Base-by-base conservation (phyloP, 2,329 filamentous ascomycete genomes). In the Phaeosphaeria sp. region DNA sequence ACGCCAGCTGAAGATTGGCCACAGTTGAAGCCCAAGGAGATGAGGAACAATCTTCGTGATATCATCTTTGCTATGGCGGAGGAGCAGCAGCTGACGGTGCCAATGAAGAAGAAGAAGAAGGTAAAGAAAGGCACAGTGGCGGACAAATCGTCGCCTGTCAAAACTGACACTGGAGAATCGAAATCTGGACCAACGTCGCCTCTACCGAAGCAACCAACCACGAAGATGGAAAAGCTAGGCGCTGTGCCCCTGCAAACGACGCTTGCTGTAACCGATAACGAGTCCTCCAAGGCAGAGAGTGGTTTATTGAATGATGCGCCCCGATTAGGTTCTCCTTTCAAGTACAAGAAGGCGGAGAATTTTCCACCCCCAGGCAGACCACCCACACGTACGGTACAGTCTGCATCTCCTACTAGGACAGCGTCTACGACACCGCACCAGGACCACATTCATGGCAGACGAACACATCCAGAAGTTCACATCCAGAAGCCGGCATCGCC, bases 1-100 rank as follows among this genome's bases (percentile, higher is more conserved):
- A 79, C 87, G 30, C 79, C 83, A 2, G 62, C 80, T 1, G 73
- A 73, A 20, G 83, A 87, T 55, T 88, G 86, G 82, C 81, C 80
- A n/a, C 75, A 80, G 30, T 78, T 86, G 62, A 74, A 81, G 50
- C 80, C 86, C 0, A 82, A 84, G 0, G 72, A 82, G 9, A 85
- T 94, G 68, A 87, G 93, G 21, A 77, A 77, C 33, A 79, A 85
- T 5, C 87, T 96, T 43, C 87, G 92, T 27, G 75, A 86, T 0
- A 82, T 89, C 41, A 82, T 97, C 0, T 83, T 92, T 50, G 61
- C 78, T 0, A 80, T 94, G 86, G 62, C 89, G 90, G 65, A 81
- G 83, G 56, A 62, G 10, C 67, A 69, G 27, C 47, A 62, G 20
- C 47, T 54, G n/a, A 53, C 52, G 1, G 55, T 58, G n/a, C 33